Base-by-base conservation (phyloP, 257 asterid genomes). In the Anisodus tanguticus region DNA sequence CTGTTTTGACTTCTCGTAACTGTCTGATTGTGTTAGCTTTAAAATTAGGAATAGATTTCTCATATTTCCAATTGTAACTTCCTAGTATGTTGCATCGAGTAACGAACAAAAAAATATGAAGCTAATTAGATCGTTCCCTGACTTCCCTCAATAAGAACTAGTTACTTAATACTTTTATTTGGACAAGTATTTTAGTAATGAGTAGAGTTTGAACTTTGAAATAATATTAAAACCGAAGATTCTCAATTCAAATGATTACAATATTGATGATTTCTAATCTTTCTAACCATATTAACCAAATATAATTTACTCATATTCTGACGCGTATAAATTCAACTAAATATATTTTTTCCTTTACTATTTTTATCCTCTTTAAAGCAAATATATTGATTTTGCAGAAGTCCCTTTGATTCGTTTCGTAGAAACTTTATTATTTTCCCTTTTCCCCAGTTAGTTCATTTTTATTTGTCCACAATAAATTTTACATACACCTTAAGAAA, bases 1-100 rank as follows among this genome's bases (percentile, higher is more conserved):
- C 76, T 43, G 22, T 49, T 71, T 84, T 70, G 84, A 80, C 74
- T 26, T n/a, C 45, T 3, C 63, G 35, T 51, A 45, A 15, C 19
- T 47, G 59, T 47, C 15, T 15, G 54, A 69, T 45, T 72, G 80
- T 72, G 17, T 2, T 15, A 69, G 35, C 22, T 15, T 16, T 16
- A 57, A 57, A 57, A 57, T 57, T 57, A 57, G 4, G 3, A 4
- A 4, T 5, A 15, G 19, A 16, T 57, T 13, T 57, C 8, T 16
- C 63, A 57, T 16, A 57, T 55, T 55, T 15, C 62, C 62, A 55
- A 55, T 55, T 49, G 55, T 49, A 9, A 49, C 9, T 49, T 49
- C 6, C 55, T 8, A 3, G 3, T 41, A 5, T 41, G 45, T 41
- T 41, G 45, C 45, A 41, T 5, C 45, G 45, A 41, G 5, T 41